A percentile compares a stretch with the other conserved stretches of the same genome.
phyloP scores from a whole-genome alignment of 1,139 yeast genomes.

The Protomyces gravidus region DNA sequence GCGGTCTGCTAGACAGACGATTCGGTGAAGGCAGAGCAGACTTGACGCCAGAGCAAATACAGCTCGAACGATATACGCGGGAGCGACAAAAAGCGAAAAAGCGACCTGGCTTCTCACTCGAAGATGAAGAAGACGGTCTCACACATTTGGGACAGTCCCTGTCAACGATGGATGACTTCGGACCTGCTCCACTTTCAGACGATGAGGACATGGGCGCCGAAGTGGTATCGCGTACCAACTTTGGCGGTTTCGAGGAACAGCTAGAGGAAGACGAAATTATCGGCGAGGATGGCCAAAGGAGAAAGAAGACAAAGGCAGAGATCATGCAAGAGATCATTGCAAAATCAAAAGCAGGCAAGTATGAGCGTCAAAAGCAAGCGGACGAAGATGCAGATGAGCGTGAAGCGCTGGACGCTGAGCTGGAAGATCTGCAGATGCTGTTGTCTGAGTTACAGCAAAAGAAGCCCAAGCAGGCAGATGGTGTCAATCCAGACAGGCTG shows the following conservation, averaged over 20 bases:
- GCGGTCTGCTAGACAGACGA: constrained; percentile 78
- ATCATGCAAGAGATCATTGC: constrained; percentile 97
- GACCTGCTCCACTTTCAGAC: constrained; percentile 46
- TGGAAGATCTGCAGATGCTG: constrained; percentile 53
- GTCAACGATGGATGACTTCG: constrained; percentile 49
- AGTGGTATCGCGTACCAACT: constrained; percentile 27
- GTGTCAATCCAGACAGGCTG: constrained; percentile 36
- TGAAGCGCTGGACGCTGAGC: constrained; percentile 69
- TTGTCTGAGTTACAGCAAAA: constrained; percentile 31
- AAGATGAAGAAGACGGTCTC: constrained; percentile 59
- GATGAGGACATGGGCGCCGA: constrained; percentile 38
- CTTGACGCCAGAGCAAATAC: constrained; percentile 80
- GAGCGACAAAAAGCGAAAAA: constrained; percentile 57
- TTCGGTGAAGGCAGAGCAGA: constrained; percentile 80
- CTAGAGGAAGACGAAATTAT: constrained; percentile 40
- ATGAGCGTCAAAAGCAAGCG: constrained; percentile 77
- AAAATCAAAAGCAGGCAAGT: constrained; percentile 83
- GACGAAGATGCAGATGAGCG: constrained; percentile 67
- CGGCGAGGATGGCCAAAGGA: constrained; percentile 45
- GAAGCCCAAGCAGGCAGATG: constrained; percentile 35
- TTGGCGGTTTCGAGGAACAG: constrained; percentile 38
- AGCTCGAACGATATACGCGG: constrained; percentile 88
- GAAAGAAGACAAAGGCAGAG: constrained; percentile 83
- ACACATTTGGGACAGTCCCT: constrained; percentile 79
- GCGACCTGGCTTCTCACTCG: constrained; percentile 52